phyloP scores from a whole-genome alignment of 2,329 filamentous ascomycete genomes.

The Bipolaris cookei region DNA sequence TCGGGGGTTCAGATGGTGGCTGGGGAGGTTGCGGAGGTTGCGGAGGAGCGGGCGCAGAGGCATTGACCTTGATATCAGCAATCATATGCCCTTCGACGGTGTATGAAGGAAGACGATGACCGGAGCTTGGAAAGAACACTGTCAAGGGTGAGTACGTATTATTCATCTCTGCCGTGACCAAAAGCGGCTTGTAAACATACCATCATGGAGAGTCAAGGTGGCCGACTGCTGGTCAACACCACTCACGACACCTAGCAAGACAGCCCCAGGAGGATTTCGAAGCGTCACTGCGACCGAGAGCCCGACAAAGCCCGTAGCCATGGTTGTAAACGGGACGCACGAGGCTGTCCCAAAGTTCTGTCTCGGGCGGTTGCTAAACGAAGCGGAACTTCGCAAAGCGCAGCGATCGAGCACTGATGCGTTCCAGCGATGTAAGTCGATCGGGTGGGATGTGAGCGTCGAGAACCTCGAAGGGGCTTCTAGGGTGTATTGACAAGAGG shows the following conservation, averaged over 20 bases:
- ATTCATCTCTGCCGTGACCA: not conserved
- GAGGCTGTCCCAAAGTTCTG: conserved; percentile 4
- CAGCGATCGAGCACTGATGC: not conserved
- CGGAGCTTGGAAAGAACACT: conserved; percentile 63
- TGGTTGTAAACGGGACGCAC: conserved; percentile 40
- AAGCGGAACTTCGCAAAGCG: conserved; percentile 5
- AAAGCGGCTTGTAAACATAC: conserved; percentile 52
- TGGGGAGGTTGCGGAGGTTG: conserved; percentile 18
- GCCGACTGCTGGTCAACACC: conserved; percentile 69
- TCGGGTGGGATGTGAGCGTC: not conserved
- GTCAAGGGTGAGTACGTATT: conserved; percentile 6
- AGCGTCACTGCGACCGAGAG: conserved; percentile 77
- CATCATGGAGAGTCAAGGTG: conserved; percentile 72
- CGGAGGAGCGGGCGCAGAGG: conserved; percentile 30
- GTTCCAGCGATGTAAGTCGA: not conserved
- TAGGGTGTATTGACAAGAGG: not conserved
- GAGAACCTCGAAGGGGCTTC: not conserved
- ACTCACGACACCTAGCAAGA: conserved; percentile 73
- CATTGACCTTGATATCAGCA: conserved; percentile 63
- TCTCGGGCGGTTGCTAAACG: conserved; percentile 4
- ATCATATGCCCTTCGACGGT: conserved; percentile 65
- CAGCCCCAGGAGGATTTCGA: conserved; percentile 66
- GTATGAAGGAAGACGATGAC: conserved; percentile 60
- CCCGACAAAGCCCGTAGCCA: conserved; percentile 74
- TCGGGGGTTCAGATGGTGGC: conserved; percentile 23